Evolutionary conservation across 129 eudicot genomes (phyloP).

Genomic region (Mikania micrantha): DNA sequence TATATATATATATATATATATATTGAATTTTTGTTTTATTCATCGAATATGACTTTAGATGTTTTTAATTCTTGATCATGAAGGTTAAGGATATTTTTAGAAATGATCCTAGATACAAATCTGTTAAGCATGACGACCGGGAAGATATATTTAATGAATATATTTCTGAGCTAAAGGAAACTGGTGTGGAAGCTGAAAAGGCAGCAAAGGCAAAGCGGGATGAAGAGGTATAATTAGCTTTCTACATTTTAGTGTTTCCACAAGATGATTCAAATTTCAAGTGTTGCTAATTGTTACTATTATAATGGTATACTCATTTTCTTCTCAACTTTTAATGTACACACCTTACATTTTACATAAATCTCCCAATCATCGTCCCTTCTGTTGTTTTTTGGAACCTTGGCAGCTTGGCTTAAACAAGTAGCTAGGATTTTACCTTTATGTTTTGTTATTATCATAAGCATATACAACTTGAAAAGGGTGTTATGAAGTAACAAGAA

Average conservation of each 20-base stretch:
- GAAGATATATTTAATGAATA: constrained; percentile 71
- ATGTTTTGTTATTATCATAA: not conserved
- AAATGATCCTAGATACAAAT: constrained; percentile 74
- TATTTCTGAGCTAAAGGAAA: constrained; percentile 67
- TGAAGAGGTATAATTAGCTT: constrained; percentile 57
- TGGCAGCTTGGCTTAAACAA: not conserved
- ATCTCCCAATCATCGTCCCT: not conserved
- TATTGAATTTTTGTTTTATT: not conserved
- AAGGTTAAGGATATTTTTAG: constrained; percentile 83
- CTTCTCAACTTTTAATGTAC: not conserved
- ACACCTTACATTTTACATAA: not conserved
- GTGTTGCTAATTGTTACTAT: not conserved
- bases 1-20: no score
- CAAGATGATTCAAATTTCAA: not conserved
- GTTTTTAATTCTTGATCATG: constrained; percentile 13
- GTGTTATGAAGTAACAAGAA: not conserved
- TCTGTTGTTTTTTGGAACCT: not conserved
- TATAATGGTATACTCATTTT: not conserved
- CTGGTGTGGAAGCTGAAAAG: constrained; percentile 55
- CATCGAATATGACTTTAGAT: constrained; percentile 10
- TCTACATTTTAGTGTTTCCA: not conserved
- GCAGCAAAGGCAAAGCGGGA: constrained; percentile 59
- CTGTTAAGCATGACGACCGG: constrained; percentile 89
- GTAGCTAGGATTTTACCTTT: not conserved
- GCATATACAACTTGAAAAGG: not conserved